Evolutionary conservation across 331 rosid species (phyloP), one percentile per base, ranked within the genome.

Genomic region (Spiraea crenata): DNA sequence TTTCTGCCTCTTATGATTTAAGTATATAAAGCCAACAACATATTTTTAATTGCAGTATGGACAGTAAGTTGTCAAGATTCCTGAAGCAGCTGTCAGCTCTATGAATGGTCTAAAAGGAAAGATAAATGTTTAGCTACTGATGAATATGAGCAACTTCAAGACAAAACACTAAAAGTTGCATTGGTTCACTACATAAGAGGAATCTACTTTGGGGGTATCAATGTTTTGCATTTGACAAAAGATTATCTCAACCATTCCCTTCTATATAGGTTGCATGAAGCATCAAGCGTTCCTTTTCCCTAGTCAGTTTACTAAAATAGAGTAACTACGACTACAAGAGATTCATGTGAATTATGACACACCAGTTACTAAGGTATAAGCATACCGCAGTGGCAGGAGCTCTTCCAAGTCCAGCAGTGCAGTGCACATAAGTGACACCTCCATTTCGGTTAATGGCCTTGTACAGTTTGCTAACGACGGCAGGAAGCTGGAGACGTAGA

Each of bases 401-500:
- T 84, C 99, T 87, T 78, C 99, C 99, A 66, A 95, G 86, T 75
- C 99, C 99, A 75, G 99, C 99, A 77, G 99, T 95, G 82, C 99
- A 95, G 74, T 95, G 99, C 64, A 95, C 70, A 73, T 91, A 95
- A 74, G 93, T 76, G 70, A 91, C 90, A 55, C 99, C 99, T 67
- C 97, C 99, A 69, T 85, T 91, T 74, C 70, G 77, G 63, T 83
- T 88, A 72, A 91, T 19, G 59, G 97, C 93, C 76, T 87, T 87
- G 84, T 82, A 82, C 72, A 95, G 82, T 83, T 86, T 84, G 79
- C 97, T 83, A 70, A 91, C 77, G 2, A 89, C 99, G 79, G 85
- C 87, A 65, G 99, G 97, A 72, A 95, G 93, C 66, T 81, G 84
- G 77, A 77, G 68, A 46, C 99, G 84, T 67, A 95, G 80, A 87